Conservation (phyloP, 2,329 filamentous ascomycete species). For the Chaetomiaceae sp. region DNA sequence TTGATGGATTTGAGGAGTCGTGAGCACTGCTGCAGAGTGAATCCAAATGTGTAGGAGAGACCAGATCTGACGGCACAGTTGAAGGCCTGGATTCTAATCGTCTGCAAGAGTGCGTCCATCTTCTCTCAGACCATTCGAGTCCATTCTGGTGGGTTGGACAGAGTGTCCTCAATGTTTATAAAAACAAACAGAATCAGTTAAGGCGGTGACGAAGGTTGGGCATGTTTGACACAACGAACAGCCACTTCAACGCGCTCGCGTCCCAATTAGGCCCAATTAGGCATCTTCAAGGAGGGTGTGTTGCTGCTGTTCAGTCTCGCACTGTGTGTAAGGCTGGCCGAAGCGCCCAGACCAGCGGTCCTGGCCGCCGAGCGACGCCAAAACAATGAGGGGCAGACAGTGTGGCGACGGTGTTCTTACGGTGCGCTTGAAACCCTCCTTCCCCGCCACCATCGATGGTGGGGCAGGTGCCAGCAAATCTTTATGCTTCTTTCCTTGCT, state of each 20-base stretch:
- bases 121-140: constrained; percentile 28
- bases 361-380: neutral
- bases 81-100: constrained; percentile 66
- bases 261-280: constrained; percentile 4
- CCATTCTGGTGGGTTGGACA: constrained; percentile 15
- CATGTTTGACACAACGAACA: neutral
- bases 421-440: constrained; percentile 8
- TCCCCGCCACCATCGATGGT: constrained; percentile 21
- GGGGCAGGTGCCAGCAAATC: constrained; percentile 21
- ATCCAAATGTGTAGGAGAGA: constrained; percentile 77
- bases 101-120: constrained; percentile 66
- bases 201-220: neutral
- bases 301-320: neutral
- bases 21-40: constrained; percentile 78
- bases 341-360: neutral
- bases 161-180: neutral
- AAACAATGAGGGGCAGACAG: neutral
- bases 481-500: constrained; percentile 7
- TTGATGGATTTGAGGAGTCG: constrained; percentile 74
- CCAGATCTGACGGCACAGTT: constrained; percentile 90
- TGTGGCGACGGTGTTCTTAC: neutral
- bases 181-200: neutral
- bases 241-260: constrained; percentile 1
- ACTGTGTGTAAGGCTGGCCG: constrained; percentile 9
- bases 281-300: neutral